These are phyloP conservation scores for Flaveria ramosissima DNA, from an alignment of 129 eudicot species.

Conservation along the genomic window DNA sequence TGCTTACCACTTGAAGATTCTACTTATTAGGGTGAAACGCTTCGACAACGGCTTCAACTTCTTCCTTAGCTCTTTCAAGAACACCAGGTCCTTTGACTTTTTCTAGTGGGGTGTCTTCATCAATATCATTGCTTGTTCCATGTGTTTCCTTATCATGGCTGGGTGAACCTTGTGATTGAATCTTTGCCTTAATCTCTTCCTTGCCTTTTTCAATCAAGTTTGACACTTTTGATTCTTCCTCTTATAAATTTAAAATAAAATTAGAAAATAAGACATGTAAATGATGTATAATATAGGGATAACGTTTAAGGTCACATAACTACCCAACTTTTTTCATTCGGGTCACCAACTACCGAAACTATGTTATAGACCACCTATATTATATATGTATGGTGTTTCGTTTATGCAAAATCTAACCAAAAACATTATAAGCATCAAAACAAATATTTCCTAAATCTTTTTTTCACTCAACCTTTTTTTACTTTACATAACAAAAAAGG, in stretches of 20 bases:
- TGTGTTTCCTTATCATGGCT: constrained; percentile 81
- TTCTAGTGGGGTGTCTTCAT: constrained; percentile 60
- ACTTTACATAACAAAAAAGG: neutral
- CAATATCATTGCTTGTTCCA: constrained; percentile 75
- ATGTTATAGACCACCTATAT: neutral
- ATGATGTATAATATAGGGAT: neutral
- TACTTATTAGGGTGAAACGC: neutral
- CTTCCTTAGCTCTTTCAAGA: constrained; percentile 28
- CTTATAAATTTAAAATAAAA: neutral
- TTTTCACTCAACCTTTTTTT: neutral
- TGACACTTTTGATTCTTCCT: constrained; percentile 48
- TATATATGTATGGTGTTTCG: neutral
- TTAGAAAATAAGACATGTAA: neutral
- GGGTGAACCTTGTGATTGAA: constrained; percentile 33
- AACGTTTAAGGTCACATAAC: neutral
- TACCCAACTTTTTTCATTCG: neutral
- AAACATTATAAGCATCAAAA: neutral
- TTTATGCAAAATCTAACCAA: neutral
- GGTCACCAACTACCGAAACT: neutral
- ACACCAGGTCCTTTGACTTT: constrained; percentile 56
- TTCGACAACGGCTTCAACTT: neutral
- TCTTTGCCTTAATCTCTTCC: constrained; percentile 38
- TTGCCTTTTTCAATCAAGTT: constrained; percentile 48
- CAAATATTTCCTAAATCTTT: neutral
- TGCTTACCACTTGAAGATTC: neutral